Evolutionary conservation across 2,329 filamentous ascomycete species (phyloP).

Genomic region (Nannizziopsis barbatae): DNA sequence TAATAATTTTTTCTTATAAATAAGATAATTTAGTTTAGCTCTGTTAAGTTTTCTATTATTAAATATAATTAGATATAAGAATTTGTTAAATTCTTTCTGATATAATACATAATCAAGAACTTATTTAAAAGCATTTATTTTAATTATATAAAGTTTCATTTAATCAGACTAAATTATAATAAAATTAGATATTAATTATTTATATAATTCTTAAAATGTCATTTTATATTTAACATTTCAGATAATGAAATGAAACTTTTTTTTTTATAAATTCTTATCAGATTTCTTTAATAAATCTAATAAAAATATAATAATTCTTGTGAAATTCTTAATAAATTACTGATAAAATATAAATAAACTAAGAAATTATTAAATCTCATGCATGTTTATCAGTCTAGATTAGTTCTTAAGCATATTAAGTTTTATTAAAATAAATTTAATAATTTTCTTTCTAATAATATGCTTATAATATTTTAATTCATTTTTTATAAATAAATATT

Average conservation of each 20-base stretch:
- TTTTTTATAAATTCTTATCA: slow-evolving; percentile 1
- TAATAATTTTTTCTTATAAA: slow-evolving; percentile 9
- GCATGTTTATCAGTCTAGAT: too few relatives aligned
- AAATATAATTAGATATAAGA: slow-evolving; percentile 1
- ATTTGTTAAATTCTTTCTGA: not conserved
- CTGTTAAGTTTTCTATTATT: slow-evolving; percentile 1
- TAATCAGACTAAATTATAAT: not conserved
- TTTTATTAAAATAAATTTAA: not conserved
- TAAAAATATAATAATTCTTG: not conserved
- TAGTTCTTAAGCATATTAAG: too few relatives aligned
- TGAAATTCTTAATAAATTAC: slow-evolving; percentile 3
- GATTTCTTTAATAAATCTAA: too few relatives aligned
- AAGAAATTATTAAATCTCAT: too few relatives aligned
- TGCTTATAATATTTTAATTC: not conserved
- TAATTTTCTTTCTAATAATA: not conserved
- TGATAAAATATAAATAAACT: not conserved
- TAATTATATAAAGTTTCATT: not conserved
- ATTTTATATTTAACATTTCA: not conserved
- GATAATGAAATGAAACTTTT: not conserved
- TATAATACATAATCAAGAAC: too few relatives aligned
- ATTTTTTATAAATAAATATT: slow-evolving; percentile 1
- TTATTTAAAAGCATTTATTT: too few relatives aligned
- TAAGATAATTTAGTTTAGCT: slow-evolving; percentile 8
- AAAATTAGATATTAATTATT: not conserved
- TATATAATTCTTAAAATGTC: too few relatives aligned